Evolutionary conservation across 106 monocot genomes (phyloP), one percentile per base, ranked within the genome.

Genomic region (Apostasia shenzhenica): DNA sequence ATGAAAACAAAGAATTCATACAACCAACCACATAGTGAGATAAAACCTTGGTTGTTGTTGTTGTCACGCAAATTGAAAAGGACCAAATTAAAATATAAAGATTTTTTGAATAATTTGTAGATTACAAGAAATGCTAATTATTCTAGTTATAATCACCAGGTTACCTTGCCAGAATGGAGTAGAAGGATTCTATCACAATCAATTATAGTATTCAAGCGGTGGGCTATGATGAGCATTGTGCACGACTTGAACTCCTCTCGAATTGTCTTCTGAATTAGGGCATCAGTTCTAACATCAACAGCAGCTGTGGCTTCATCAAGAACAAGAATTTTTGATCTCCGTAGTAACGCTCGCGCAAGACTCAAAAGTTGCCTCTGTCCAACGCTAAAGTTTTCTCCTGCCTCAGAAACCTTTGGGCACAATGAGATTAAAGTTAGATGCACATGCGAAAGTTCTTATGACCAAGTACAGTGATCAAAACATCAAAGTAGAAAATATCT

Each of bases 241-340:
- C 97, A 99, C 26, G 83, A 85, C 51, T 89, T 92, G 75, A 99
- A 99, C 72, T 99, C 97, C 68, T 93, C 97, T 76, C 97, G 77
- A 9, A 99, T 99, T 43, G 97, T 99, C 73, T 87, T 99, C 65
- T 99, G 97, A 72, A 99, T 99, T 62, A 99, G 81, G 69, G 92
- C 89, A 80, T 99, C 97, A 39, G 97, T 99, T 84, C 90, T 66
- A 59, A 99, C 97, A 90, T 99, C 97, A 57, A 99, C 97, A 60
- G 97, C 97, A 68, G 97, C 97, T 61, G 97, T 99, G 78, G 97
- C 97, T 80, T 99, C 97, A 83, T 99, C 97, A 52, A 99, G 84
- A 77, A 99, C 97, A 68, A 99, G 92, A 87, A 99, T 93, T 63
- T 99, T 99, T 55, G 92, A 82, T 74, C 97, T 82, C 52, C 93